Conservation (phyloP, 2,329 filamentous ascomycete genomes). For the Orbilia javanica region DNA sequence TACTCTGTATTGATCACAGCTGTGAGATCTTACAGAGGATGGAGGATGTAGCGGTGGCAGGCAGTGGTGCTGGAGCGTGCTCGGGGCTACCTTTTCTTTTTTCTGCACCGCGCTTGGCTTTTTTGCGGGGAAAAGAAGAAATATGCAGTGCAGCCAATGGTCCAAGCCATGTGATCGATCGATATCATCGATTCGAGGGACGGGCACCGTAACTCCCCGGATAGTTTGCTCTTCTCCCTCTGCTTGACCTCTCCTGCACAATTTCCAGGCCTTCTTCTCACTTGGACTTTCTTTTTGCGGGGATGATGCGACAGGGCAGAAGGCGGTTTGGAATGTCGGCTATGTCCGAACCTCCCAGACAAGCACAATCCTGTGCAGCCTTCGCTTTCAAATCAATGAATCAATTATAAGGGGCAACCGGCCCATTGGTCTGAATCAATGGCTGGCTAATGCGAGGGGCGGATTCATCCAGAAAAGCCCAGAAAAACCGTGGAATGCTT, state of each 20-base stretch:
- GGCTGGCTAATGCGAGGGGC: constrained; percentile 39
- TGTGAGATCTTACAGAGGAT: not conserved
- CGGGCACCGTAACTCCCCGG: constrained; percentile 33
- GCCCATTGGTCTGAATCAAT: constrained; percentile 44
- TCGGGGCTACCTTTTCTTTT: constrained; percentile 37
- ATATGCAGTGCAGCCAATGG: constrained; percentile 25
- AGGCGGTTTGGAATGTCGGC: constrained; percentile 34
- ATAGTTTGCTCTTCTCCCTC: not conserved
- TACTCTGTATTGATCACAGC: not conserved
- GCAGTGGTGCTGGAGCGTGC: constrained; percentile 5
- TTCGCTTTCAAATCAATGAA: constrained; percentile 12
- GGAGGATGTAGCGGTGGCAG: not conserved
- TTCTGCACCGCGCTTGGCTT: constrained; percentile 41
- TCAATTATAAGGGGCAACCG: constrained; percentile 45
- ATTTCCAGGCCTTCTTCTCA: constrained; percentile 45
- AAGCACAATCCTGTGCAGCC: constrained; percentile 11
- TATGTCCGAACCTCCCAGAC: constrained; percentile 41
- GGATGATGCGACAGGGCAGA: constrained; percentile 45
- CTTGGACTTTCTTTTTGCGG: constrained; percentile 38
- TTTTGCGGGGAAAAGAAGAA: constrained; percentile 58
- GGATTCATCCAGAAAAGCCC: constrained; percentile 31
- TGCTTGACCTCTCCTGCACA: constrained; percentile 14
- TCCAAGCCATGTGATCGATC: constrained; percentile 49
- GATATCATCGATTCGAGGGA: constrained; percentile 14
- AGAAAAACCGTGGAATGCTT: constrained; percentile 44